Base-by-base conservation (phyloP, 257 asterid species). In the Lithospermum erythrorhizon region DNA sequence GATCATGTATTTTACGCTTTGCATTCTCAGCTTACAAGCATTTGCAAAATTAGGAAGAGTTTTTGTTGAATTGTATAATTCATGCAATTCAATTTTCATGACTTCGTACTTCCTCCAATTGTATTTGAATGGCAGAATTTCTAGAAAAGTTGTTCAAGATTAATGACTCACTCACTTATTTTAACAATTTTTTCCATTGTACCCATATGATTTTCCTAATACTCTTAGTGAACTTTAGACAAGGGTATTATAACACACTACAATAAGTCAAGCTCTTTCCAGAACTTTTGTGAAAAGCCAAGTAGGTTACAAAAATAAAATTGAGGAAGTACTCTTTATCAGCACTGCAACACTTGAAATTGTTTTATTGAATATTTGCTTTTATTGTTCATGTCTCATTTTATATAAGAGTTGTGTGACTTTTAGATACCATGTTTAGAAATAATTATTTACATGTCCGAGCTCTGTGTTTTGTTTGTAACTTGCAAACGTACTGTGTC, bases 1-100 rank as follows among this genome's bases (percentile, higher is more conserved):
- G 17, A 23, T 19, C 71, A 57, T 37, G 22, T 66, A 25, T 62
- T 58, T 73, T 65, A 57, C 58, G 53, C 72, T 61, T n/a, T 67
- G 45, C 64, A n/a, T 29, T 49, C 29, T 24, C 55, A 18, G 57
- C 57, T 11, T 20, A 22, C 57, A 13, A 18, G 22, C 7, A 57
- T 25, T 35, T 37, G 55, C 22, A 27, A 24, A 8, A 49, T 11
- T 54, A 49, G 21, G 27, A 53, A n/a, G 11, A 20, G 20, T 53
- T 53, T 20, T 8, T 53, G 11, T 18, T 56, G 49, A 13, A 41
- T 41, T 41, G 49, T 3, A 8, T 10, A 11, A 11, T 10, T 1
- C 9, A 10, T 11, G 49, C 13, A 41, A 14, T 41, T 35, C 14
- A 35, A 35, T 35, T 8, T 35, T 35, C 45, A 35, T 35, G 45